Evolutionary conservation across 2,329 filamentous ascomycete species (phyloP).

Genomic region (Myriangium duriaei): DNA sequence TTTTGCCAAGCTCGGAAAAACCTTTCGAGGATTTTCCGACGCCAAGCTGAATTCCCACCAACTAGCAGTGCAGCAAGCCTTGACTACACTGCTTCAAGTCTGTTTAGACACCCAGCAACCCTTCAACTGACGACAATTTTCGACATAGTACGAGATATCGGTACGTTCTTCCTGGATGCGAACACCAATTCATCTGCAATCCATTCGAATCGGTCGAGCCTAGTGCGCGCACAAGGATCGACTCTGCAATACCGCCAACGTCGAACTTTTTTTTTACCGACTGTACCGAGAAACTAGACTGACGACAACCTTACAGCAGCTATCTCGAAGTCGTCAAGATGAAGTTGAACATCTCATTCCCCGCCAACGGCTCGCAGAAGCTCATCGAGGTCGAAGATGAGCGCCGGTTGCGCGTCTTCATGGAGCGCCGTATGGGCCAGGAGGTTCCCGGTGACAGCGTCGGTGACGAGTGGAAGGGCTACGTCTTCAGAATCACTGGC

Average conservation of each 20-base stretch:
- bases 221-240: not conserved
- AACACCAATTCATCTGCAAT: not conserved
- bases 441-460: constrained; percentile 90
- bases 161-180: constrained; percentile 1
- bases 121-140: constrained; percentile 8
- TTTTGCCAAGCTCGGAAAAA: not conserved
- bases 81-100: not conserved
- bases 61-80: not conserved
- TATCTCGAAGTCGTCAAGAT: constrained; percentile 28
- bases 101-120: constrained; percentile 2
- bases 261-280: not conserved
- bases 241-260: not conserved
- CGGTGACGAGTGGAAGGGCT: constrained; percentile 99
- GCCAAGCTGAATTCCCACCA: not conserved
- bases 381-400: constrained; percentile 99
- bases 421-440: constrained; percentile 93
- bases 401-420: constrained; percentile 96
- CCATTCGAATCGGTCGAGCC: not conserved
- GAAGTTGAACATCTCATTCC: constrained; percentile 76
- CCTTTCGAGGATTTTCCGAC: not conserved
- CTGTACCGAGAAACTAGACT: not conserved
- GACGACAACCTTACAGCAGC: not conserved
- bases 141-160: constrained; percentile 6
- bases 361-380: constrained; percentile 99
- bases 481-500: constrained; percentile 98